Base-by-base conservation (phyloP, 495 filamentous ascomycete genomes). In the Haplographium delicatum region DNA sequence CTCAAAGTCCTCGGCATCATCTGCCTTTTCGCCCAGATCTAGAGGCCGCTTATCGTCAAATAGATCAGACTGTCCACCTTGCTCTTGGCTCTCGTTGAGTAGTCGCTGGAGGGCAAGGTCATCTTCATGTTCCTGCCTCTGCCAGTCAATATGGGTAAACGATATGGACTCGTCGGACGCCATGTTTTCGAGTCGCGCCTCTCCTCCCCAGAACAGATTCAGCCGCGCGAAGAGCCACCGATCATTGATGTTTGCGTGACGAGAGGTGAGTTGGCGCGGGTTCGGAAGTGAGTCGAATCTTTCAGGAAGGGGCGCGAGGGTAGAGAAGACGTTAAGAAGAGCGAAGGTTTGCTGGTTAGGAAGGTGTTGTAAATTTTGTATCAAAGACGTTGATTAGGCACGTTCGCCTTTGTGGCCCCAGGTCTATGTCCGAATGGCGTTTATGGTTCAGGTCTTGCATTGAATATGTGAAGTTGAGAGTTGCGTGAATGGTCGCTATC, bases 1-100 rank as follows among this genome's bases (percentile, higher is more conserved):
- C 62, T 88, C 91, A 57, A 82, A 99, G 67, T 99, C 93, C 15
- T 85, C 63, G 13, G 86, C 86, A 69, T 90, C 84, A 30, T 85
- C 85, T 7, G 83, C 86, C 61, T 90, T 91, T 53, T 89, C 85
- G 19, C 54, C 55, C 6, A 44, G 8, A 13, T 63, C 58, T 18
- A 56, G 48, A 1, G 50, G 47, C 22, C 54, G 38, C 16, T 46
- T 33, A 4, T 37, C 4, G 37, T 60, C 51, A 28, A 58, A 41
- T 11, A 50, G 31, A 51, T 68, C 56, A 40, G 15, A 11, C 70
- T 71, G 59, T 74, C 65, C 27, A 66, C 71, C 42, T 68, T 70
- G 46, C 69, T 71, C 45, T 13, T 24, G 50, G 11, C 48, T 50
- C 44, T 72, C 65, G 50, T 65, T 25, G n/a, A 61, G 50, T 5